Base-by-base conservation (phyloP, 169 alveolate genomes). In the Plasmodium gaboni region DNA sequence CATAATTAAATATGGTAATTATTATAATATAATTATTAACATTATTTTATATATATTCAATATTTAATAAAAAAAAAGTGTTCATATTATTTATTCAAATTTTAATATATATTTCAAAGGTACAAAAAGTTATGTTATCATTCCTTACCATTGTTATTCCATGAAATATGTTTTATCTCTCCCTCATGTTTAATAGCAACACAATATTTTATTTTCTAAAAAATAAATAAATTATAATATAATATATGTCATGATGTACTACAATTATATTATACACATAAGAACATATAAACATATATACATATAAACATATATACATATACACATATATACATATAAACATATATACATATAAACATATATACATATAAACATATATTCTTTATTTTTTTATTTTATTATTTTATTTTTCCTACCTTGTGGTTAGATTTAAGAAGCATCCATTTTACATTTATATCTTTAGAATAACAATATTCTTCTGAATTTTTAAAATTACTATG, bases 131-230 rank as follows among this genome's bases (percentile, higher is more conserved):
- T 5, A 32, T 32, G 8, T 32, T 32, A 32, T 4, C 44, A 32
- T 32, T 32, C 8, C 44, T 4, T 80, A 80, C 90, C 90, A 80
- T 80, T 80, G 55, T 24, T 55, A 32, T 80, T 80, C 90, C 90
- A 80, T 22, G 90, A 68, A 64, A 80, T 67, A 32, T 80, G 0
- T 50, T 28, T 80, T 19, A 80, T 80, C 44, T 53, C 42, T 1
- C 90, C 90, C 42, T 80, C 90, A 42, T 80, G 90, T 32, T 80
- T 70, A 24, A 80, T 80, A 17, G 85, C 90, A 24, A 68, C 90
- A 61, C 90, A 80, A 28, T 67, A 80, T 61, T 80, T 80, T 69
- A 80, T 53, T 61, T 68, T 65, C 90, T 80, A 60, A 59, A 60
- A 70, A 55, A 17, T 51, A 71, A 71, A 15, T 32, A 50, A 50